phyloP scores from a whole-genome alignment of 331 rosid species.

The Rhamnella rubrinervis region DNA sequence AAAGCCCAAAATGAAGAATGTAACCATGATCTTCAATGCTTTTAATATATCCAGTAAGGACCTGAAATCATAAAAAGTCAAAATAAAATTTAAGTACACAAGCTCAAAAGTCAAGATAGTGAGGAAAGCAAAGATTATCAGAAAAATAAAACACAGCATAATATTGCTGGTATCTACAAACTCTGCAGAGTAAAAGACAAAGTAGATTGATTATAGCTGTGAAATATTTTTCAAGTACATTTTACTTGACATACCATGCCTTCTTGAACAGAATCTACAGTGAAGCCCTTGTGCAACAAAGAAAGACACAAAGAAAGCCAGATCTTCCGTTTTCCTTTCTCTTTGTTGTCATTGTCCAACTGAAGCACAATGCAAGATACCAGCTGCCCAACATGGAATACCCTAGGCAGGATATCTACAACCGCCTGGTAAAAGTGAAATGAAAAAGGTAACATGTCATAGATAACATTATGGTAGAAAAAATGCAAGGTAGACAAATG shows the following conservation, averaged over 20 bases:
- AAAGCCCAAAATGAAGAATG: conserved; percentile 89
- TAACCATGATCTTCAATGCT: conserved; percentile 97
- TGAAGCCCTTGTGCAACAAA: conserved; percentile 66
- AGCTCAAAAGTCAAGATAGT: not conserved
- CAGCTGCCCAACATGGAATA: conserved; percentile 70
- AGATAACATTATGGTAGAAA: not conserved
- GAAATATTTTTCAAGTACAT: not conserved
- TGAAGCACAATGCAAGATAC: conserved; percentile 78
- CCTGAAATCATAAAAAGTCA: conserved; percentile 42
- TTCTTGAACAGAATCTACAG: conserved; percentile 74
- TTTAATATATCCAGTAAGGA: conserved; percentile 77
- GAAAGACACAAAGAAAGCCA: conserved; percentile 96
- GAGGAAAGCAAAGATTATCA: not conserved
- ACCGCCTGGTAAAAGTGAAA: conserved; percentile 40
- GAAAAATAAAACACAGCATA: not conserved
- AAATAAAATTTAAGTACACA: not conserved
- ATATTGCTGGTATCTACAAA: not conserved
- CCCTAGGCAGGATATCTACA: conserved; percentile 56
- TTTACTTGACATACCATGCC: conserved; percentile 72
- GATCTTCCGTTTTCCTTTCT: conserved; percentile 71
- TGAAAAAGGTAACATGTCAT: conserved; percentile 12
- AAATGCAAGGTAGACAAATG: not conserved
- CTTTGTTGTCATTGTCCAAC: conserved; percentile 77
- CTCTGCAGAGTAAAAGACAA: not conserved
- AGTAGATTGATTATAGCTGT: not conserved